These are phyloP conservation scores for Hyaloperonospora brassicae DNA, from an alignment of 352 stramenopile species.

Conservation along the genomic window DNA sequence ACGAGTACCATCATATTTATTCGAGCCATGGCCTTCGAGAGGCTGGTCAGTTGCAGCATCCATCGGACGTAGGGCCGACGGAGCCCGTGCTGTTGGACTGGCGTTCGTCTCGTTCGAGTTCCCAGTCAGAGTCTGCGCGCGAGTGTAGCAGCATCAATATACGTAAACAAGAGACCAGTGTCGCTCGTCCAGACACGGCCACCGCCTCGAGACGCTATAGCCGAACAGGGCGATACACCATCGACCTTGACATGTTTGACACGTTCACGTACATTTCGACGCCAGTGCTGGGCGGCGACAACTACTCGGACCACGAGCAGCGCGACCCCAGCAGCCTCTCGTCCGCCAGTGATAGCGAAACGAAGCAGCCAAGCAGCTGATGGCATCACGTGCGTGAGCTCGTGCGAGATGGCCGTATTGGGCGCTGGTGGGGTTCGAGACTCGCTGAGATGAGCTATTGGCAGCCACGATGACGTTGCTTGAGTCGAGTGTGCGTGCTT, in stretches of 20 bases:
- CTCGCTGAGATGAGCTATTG: too few relatives aligned
- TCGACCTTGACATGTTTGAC: conserved; percentile 46
- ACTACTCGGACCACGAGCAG: conserved; percentile 19
- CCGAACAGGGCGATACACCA: conserved; percentile 24
- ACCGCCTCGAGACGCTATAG: conserved; percentile 4
- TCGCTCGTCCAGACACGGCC: conserved; percentile 2
- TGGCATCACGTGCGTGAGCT: conserved; percentile 1
- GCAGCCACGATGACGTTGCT: too few relatives aligned
- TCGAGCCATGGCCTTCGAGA: conserved; percentile 10
- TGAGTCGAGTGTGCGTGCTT: too few relatives aligned
- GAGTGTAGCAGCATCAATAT: conserved; percentile 2
- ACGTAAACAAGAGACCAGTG: conserved; percentile 4
- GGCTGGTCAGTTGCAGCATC: conserved; percentile 7
- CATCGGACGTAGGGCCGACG: background rate
- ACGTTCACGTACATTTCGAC: conserved; percentile 48
- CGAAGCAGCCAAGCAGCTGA: conserved; percentile 15
- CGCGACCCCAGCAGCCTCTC: conserved; percentile 24
- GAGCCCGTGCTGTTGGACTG: conserved; percentile 15
- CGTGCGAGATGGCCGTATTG: too few relatives aligned
- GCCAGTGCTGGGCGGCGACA: conserved; percentile 32
- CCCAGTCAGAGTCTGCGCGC: conserved; percentile 13
- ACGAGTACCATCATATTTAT: conserved; percentile 17
- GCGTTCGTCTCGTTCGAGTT: conserved; percentile 23
- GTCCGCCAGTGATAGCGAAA: conserved; percentile 16
- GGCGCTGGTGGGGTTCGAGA: too few relatives aligned